These are phyloP conservation scores for Suillus bovinus DNA, from an alignment of 768 basidiomycete genomes.

Conservation along the genomic window DNA sequence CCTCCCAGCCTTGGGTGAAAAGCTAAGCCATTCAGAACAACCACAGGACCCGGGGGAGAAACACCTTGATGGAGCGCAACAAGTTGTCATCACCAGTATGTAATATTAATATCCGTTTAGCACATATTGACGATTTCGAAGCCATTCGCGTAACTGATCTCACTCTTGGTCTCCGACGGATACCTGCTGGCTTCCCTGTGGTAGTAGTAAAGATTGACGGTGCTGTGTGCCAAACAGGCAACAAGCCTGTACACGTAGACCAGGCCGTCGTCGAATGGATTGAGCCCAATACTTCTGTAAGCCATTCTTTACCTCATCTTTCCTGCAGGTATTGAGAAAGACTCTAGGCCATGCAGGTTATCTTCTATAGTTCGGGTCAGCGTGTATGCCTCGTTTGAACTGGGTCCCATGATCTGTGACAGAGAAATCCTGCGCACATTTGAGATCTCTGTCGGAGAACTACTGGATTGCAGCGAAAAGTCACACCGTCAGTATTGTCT, in stretches of 20 bases:
- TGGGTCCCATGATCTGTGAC: conserved; percentile 7
- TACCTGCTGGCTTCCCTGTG: conserved; percentile 12
- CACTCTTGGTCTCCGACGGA: neutral
- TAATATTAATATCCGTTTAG: neutral
- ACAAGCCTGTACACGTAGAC: neutral
- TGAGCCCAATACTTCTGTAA: no score
- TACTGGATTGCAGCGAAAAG: neutral
- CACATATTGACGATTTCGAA: neutral
- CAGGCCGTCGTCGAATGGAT: no score
- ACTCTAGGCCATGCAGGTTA: no score
- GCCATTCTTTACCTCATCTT: no score
- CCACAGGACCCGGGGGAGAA: no score
- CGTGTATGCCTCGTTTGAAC: no score
- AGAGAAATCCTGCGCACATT: conserved; percentile 8
- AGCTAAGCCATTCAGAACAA: no score
- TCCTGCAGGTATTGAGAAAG: no score
- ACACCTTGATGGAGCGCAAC: neutral
- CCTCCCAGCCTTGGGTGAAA: no score
- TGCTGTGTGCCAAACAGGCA: neutral
- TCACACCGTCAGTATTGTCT: neutral
- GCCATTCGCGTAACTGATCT: conserved; percentile 15
- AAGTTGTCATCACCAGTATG: neutral
- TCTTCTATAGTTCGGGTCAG: no score
- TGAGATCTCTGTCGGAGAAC: conserved; percentile 1
- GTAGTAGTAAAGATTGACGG: neutral